Evolutionary conservation across 2,329 filamentous ascomycete species (phyloP), one percentile per base, ranked within the genome.

Genomic region (Epicoccum nigrum): DNA sequence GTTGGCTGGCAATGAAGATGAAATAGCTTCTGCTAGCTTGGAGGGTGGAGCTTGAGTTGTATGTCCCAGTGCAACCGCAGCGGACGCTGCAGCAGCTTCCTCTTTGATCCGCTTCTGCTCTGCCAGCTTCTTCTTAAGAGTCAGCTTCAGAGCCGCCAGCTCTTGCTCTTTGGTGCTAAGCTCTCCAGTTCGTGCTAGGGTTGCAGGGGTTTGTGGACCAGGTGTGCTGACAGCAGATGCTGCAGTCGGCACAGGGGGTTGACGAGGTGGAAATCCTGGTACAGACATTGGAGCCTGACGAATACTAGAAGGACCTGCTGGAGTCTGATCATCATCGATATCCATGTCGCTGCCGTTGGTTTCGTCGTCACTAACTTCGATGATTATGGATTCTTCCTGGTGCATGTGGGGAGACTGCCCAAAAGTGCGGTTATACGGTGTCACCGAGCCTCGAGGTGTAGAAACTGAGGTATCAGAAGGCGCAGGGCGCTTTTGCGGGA

Each of bases 341-440:
- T 89, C 86, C 84, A 87, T 88, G 49, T 86, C 85, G 38, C 86
- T 80, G 6, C 77, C 79, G 19, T 79, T 83, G 21, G 69, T 77
- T 51, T 87, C 85, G 58, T 87, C 84, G 21, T 96, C 92, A 67
- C 90, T 96, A 31, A 95, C 87, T 58, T 95, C 85, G 60, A 96
- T 96, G 31, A 96, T 83, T 44, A 96, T 82, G 2, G 82, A 82
- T 41, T 85, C 80, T 19, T 86, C 80, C 43, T 81, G 76, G 40
- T 66, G 65, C 19, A 67, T 58, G 37, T 68, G 59, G 19, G 79
- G 78, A 38, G 77, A 79, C 35, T 86, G 83, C 11, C 82, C 83
- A 62, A 87, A 86, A 4, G 84, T 82, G 40, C 86, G 84, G 61
- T 89, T 89, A 13, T 70, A 68, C 1, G 72, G 64, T 2, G 68